These are phyloP conservation scores for Pyrenophora tritici-repentis DNA, from an alignment of 2,329 filamentous ascomycete genomes.

Conservation along the genomic window DNA sequence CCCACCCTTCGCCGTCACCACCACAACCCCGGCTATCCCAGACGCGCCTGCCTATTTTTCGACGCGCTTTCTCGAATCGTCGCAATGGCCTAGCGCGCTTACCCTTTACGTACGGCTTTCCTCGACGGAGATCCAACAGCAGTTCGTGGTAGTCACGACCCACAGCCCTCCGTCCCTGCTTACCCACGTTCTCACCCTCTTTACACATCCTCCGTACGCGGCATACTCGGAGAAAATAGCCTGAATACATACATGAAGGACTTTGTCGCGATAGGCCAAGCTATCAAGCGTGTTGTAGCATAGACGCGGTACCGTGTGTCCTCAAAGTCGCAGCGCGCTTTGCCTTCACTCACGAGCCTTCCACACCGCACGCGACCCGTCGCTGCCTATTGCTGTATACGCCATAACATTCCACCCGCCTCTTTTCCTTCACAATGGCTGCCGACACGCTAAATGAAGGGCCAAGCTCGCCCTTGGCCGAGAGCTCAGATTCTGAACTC, in stretches of 20 bases:
- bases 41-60: slow-evolving; percentile 21
- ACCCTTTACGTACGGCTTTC: slow-evolving; percentile 20
- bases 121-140: slow-evolving; percentile 15
- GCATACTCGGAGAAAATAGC: neutral
- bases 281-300: slow-evolving; percentile 2
- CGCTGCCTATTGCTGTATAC: slow-evolving; percentile 19
- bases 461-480: slow-evolving; percentile 49
- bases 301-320: slow-evolving; percentile 11
- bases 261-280: neutral
- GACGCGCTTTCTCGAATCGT: slow-evolving; percentile 18
- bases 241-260: slow-evolving; percentile 4
- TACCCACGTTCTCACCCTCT: slow-evolving; percentile 10
- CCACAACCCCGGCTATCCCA: slow-evolving; percentile 30
- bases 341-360: slow-evolving; percentile 14
- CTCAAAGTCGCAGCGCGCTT: slow-evolving; percentile 13
- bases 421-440: slow-evolving; percentile 36
- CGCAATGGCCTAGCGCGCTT: slow-evolving; percentile 33
- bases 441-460: slow-evolving; percentile 20
- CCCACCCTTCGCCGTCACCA: slow-evolving; percentile 14
- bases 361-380: slow-evolving; percentile 14
- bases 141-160: slow-evolving; percentile 29
- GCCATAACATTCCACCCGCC: slow-evolving; percentile 6
- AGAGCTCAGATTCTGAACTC: slow-evolving; percentile 42
- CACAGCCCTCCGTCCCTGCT: slow-evolving; percentile 8
- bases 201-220: slow-evolving; percentile 3